Conservation (phyloP, 306 rosid genomes). For the Neltuma alba region DNA sequence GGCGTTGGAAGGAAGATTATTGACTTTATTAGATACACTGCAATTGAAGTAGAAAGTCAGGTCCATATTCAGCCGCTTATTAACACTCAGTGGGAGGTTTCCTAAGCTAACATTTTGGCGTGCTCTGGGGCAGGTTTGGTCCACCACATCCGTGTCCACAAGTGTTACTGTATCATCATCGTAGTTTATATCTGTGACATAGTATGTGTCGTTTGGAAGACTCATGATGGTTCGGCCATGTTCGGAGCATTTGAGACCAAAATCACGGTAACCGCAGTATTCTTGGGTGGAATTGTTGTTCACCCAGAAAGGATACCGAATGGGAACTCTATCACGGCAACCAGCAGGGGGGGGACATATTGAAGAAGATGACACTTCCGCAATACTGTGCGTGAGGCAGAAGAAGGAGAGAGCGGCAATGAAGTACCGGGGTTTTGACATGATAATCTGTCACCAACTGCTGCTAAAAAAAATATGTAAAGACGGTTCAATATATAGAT, state of each 20-base stretch:
- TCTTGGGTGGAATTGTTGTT: neutral
- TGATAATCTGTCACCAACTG: neutral
- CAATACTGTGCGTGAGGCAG: conserved; percentile 21
- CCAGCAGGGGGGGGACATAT: neutral
- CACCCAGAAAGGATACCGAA: conserved; percentile 44
- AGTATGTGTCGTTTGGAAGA: conserved; percentile 27
- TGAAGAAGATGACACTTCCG: conserved; percentile 3
- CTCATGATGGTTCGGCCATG: neutral
- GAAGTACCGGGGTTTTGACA: conserved; percentile 19
- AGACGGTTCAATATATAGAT: neutral
- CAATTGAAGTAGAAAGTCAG: conserved; percentile 51
- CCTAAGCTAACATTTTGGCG: too few species aligned
- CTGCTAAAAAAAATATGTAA: neutral
- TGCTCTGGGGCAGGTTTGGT: conserved; percentile 40
- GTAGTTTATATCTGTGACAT: conserved; percentile 38
- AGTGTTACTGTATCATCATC: conserved; percentile 27
- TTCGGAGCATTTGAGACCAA: conserved; percentile 29
- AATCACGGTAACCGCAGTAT: conserved; percentile 39
- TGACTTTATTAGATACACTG: neutral
- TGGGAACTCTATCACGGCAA: conserved; percentile 25
- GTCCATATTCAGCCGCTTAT: conserved; percentile 5
- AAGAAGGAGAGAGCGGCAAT: conserved; percentile 20
- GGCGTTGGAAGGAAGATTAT: neutral
- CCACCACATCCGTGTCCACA: conserved; percentile 40
- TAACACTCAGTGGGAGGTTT: conserved; percentile 27